phyloP scores from a whole-genome alignment of 2,329 filamentous ascomycete species.

The Claviceps pazoutovae region DNA sequence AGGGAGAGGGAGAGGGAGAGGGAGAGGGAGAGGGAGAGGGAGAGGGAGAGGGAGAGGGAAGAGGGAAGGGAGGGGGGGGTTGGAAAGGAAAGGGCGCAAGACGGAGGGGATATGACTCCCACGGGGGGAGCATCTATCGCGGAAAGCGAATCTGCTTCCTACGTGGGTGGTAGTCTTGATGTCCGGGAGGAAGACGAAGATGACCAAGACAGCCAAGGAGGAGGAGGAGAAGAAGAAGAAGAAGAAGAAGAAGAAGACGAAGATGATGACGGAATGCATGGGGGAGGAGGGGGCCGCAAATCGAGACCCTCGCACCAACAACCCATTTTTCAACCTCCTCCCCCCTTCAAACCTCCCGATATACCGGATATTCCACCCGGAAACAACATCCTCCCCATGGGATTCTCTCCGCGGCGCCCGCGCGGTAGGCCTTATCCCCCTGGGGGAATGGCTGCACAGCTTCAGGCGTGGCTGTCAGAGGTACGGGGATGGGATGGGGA shows the following conservation, averaged over 20 bases:
- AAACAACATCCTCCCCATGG: constrained; percentile 12
- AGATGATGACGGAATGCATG: not conserved
- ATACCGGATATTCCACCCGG: constrained; percentile 4
- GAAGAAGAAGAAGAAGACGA: not conserved
- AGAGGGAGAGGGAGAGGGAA: too few species aligned
- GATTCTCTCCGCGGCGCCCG: constrained; percentile 24
- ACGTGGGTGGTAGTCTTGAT: too few species aligned
- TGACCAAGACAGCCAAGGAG: not conserved
- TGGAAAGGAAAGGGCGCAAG: too few species aligned
- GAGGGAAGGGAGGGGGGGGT: too few species aligned
- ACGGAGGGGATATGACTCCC: too few species aligned
- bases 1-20: too few species aligned
- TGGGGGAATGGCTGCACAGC: constrained; percentile 23
- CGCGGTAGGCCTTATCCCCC: constrained; percentile 21
- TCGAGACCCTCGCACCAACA: constrained; percentile 11
- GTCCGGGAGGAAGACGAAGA: not conserved
- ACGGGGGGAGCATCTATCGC: too few species aligned
- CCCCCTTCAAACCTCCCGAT: constrained; percentile 24
- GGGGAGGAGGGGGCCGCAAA: not conserved
- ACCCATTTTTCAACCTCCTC: constrained; percentile 24
- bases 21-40: too few species aligned
- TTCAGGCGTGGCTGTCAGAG: constrained; percentile 28
- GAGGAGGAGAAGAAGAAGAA: not conserved
- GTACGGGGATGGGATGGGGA: constrained; percentile 21
- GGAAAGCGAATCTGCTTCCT: too few species aligned